These are phyloP conservation scores for Poterioochromonas sp. DNA, from an alignment of 352 stramenopile genomes.

Conservation along the genomic window DNA sequence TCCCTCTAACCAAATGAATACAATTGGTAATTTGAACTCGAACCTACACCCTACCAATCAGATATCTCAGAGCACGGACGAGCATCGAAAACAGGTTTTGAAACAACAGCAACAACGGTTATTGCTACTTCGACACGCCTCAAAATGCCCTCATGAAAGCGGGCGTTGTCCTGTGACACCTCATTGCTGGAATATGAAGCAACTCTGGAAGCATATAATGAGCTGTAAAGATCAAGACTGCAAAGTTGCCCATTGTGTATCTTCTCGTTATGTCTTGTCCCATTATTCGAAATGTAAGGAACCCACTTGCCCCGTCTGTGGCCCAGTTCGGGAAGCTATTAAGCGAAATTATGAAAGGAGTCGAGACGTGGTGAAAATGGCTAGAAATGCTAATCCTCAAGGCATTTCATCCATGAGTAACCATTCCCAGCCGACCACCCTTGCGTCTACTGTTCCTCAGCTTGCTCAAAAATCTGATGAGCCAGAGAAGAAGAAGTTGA, in stretches of 20 bases:
- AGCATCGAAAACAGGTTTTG: constrained; percentile 82
- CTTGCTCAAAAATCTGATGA: background rate
- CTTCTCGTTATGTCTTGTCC: constrained; percentile 93
- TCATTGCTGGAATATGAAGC: constrained; percentile 94
- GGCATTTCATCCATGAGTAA: background rate
- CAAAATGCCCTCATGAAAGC: constrained; percentile 91
- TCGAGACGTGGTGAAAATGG: constrained; percentile 56
- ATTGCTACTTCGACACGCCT: constrained; percentile 88
- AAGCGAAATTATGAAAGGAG: constrained; percentile 79
- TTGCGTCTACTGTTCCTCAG: no score
- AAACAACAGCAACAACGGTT: constrained; percentile 94
- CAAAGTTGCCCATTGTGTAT: constrained; percentile 92
- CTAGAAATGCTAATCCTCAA: background rate
- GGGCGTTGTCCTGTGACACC: constrained; percentile 81
- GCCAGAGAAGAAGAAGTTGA: background rate
- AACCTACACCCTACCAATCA: no score
- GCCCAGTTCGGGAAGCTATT: constrained; percentile 91
- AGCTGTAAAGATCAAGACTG: constrained; percentile 93
- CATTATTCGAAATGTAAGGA: constrained; percentile 98
- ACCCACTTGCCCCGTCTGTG: constrained; percentile 89
- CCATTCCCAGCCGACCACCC: background rate
- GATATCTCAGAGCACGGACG: constrained; percentile 35
- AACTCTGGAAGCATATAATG: constrained; percentile 95
- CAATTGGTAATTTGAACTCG: no score
- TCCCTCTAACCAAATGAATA: no score